A percentile compares a stretch with the other conserved stretches of the same genome.
Conservation (phyloP, 768 basidiomycete species). For the Ephemerocybe angulata region DNA sequence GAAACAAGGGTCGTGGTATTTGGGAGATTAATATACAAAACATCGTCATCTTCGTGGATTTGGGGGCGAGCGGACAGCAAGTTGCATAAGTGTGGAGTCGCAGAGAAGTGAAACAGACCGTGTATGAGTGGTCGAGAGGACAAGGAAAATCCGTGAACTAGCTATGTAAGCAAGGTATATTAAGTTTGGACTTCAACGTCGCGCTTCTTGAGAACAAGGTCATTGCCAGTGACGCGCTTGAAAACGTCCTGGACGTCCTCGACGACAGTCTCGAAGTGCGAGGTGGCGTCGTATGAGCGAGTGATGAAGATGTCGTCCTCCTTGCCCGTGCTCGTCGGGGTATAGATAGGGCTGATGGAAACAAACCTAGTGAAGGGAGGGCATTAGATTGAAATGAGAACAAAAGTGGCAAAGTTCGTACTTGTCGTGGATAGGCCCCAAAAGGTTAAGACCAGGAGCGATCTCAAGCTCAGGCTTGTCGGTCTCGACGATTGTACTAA, state of each 20-base stretch:
- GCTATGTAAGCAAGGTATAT: too few relatives aligned
- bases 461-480: slow-evolving; percentile 89
- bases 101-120: not conserved
- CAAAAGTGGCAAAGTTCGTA: slow-evolving; percentile 31
- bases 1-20: slow-evolving; percentile 4
- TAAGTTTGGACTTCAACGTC: slow-evolving; percentile 63
- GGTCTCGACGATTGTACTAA: slow-evolving; percentile 98
- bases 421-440: slow-evolving; percentile 95
- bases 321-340: slow-evolving; percentile 77
- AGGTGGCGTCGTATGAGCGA: slow-evolving; percentile 96
- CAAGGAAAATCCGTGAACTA: too few relatives aligned
- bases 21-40: not conserved
- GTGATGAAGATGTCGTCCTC: slow-evolving; percentile 95
- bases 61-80: slow-evolving; percentile 2
- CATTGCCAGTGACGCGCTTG: slow-evolving; percentile 76
- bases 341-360: slow-evolving; percentile 82
- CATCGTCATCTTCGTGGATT: not conserved
- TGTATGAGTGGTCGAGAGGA: not conserved
- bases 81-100: not conserved
- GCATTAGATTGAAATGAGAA: slow-evolving; percentile 10
- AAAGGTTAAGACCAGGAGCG: slow-evolving; percentile 82
- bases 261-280: slow-evolving; percentile 98
- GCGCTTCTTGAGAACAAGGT: slow-evolving; percentile 85
- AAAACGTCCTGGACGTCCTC: slow-evolving; percentile 97
- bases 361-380: slow-evolving; percentile 63